Evolutionary conservation across 208 protist species (phyloP).

Genomic region (Jaenimonas drosophilae): DNA sequence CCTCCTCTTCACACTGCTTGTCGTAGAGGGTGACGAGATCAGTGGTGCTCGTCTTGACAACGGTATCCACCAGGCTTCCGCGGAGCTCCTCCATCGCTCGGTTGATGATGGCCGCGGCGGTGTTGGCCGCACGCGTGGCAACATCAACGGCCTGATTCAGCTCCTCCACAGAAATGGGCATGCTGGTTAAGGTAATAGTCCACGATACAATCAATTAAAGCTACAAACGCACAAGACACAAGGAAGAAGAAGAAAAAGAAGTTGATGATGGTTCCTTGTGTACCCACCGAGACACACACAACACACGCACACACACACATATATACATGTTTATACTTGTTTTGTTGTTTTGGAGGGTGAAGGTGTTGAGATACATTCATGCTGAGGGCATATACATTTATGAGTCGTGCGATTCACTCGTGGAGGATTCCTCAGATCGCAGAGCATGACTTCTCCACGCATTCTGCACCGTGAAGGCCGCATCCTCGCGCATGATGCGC

Average conservation of each 20-base stretch:
- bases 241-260: slow-evolving; percentile 3
- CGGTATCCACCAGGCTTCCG: slow-evolving; percentile 13
- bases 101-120: slow-evolving; percentile 48
- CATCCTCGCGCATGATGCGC: no score
- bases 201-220: neutral
- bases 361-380: neutral
- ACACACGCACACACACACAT: neutral
- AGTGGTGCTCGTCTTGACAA: slow-evolving; percentile 26
- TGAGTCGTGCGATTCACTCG: neutral
- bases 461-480: no score
- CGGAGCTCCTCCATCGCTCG: slow-evolving; percentile 40
- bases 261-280: neutral
- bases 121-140: slow-evolving; percentile 43
- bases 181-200: neutral
- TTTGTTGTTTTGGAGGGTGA: neutral
- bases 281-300: neutral
- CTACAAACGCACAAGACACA: slow-evolving; percentile 1
- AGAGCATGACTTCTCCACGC: neutral
- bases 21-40: slow-evolving; percentile 74
- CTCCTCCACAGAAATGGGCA: slow-evolving; percentile 42
- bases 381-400: neutral
- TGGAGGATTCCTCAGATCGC: neutral
- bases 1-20: slow-evolving; percentile 67
- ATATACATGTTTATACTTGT: neutral
- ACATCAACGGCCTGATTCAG: slow-evolving; percentile 47